Conservation (phyloP, 208 protist genomes). For the Trypanosoma cruzi region DNA sequence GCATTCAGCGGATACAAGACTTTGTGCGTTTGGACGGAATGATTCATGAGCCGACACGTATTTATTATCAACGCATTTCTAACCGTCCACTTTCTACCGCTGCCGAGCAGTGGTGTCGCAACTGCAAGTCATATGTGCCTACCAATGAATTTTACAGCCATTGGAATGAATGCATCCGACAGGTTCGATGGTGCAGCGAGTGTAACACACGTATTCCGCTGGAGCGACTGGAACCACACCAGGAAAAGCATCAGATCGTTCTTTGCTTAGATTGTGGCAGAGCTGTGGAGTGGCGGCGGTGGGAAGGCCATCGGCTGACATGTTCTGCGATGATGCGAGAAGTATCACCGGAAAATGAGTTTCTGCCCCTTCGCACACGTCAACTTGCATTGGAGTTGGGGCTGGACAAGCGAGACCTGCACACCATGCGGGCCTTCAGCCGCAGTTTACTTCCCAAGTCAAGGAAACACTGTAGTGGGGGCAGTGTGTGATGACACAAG, state of each 20-base stretch:
- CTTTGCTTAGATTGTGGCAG: slow-evolving; percentile 89
- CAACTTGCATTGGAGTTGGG: slow-evolving; percentile 87
- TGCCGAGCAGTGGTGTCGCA: slow-evolving; percentile 89
- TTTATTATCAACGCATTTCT: slow-evolving; percentile 82
- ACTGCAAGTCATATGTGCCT: slow-evolving; percentile 87
- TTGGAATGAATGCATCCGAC: slow-evolving; percentile 71
- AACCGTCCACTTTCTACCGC: slow-evolving; percentile 39
- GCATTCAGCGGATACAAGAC: slow-evolving; percentile 67
- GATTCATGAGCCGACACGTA: slow-evolving; percentile 90
- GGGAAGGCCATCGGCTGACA: slow-evolving; percentile 87
- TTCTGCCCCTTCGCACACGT: slow-evolving; percentile 83
- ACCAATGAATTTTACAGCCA: slow-evolving; percentile 69
- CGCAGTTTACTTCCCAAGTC: slow-evolving; percentile 65
- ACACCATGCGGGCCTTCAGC: slow-evolving; percentile 74
- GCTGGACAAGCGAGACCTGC: slow-evolving; percentile 87
- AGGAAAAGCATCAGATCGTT: slow-evolving; percentile 91
- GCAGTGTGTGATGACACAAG: not conserved
- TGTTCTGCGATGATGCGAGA: slow-evolving; percentile 90
- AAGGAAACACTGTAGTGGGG: slow-evolving; percentile 23
- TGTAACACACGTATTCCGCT: slow-evolving; percentile 82
- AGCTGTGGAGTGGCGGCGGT: slow-evolving; percentile 88
- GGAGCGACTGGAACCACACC: slow-evolving; percentile 79
- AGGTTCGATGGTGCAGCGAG: slow-evolving; percentile 86
- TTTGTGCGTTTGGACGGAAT: slow-evolving; percentile 80
- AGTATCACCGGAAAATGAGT: slow-evolving; percentile 86